phyloP scores from a whole-genome alignment of 768 basidiomycete species.

The Mycena capillaripes region DNA sequence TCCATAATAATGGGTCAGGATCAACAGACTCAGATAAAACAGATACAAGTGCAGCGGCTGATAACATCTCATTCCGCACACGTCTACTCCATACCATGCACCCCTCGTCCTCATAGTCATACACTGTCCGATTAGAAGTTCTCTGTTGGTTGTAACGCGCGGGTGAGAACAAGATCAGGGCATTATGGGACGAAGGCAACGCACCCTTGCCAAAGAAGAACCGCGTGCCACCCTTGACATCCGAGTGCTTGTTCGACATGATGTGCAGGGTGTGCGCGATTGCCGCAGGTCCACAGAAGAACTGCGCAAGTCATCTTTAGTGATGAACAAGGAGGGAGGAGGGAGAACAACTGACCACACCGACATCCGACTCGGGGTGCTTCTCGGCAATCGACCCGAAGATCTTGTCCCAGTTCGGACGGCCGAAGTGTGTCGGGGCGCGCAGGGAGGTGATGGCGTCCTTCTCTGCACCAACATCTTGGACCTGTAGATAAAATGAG shows the following conservation, averaged over 20 bases:
- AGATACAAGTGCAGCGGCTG: conserved; percentile 28
- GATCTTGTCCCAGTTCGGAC: conserved; percentile 89
- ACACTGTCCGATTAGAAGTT: conserved; percentile 30
- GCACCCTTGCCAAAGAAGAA: conserved; percentile 80
- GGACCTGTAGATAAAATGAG: conserved; percentile 60
- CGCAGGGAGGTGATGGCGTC: conserved; percentile 92
- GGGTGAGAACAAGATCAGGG: background rate
- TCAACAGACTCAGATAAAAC: conserved; percentile 34
- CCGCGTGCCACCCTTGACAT: conserved; percentile 63
- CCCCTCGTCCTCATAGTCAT: background rate
- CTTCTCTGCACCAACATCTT: conserved; percentile 93
- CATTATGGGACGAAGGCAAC: conserved; percentile 46
- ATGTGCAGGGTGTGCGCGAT: conserved; percentile 69
- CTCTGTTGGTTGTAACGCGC: conserved; percentile 24
- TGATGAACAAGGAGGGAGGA: background rate
- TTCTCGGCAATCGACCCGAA: conserved; percentile 83
- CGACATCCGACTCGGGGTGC: conserved; percentile 92
- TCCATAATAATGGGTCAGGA: conserved; percentile 26
- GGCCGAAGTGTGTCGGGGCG: conserved; percentile 93
- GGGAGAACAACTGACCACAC: conserved; percentile 71
- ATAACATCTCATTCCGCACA: conserved; percentile 25
- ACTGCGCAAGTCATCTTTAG: conserved; percentile 36
- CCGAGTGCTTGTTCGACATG: conserved; percentile 75
- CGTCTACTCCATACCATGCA: conserved; percentile 16
- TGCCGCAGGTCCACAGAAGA: conserved; percentile 76